Evolutionary conservation across 2,329 filamentous ascomycete species (phyloP).

Genomic region (Claviceps pazoutovae): DNA sequence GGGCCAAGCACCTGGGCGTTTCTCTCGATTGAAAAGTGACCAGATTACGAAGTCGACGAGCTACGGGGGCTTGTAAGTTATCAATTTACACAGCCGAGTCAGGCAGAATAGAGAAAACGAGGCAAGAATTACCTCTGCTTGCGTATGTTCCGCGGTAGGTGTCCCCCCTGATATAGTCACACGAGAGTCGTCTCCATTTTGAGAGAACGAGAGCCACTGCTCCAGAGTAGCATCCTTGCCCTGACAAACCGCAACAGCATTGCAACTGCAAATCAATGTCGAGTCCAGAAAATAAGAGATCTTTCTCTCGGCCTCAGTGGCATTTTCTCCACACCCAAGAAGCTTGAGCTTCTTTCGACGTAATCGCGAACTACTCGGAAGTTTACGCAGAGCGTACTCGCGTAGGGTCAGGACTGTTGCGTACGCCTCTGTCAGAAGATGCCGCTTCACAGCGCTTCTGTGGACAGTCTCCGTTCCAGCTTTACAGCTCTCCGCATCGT

Average conservation of each 20-base stretch:
- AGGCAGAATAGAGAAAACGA: not conserved
- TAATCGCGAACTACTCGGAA: slow-evolving; percentile 53
- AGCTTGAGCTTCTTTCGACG: slow-evolving; percentile 41
- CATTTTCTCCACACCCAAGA: slow-evolving; percentile 21
- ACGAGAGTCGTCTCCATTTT: slow-evolving; percentile 44
- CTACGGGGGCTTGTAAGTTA: slow-evolving; percentile 25
- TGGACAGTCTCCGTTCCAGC: not conserved
- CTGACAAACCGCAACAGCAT: slow-evolving; percentile 11
- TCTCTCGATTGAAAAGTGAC: slow-evolving; percentile 53
- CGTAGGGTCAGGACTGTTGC: slow-evolving; percentile 50
- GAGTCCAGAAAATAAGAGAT: slow-evolving; percentile 52
- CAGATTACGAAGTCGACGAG: slow-evolving; percentile 67
- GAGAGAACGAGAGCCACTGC: slow-evolving; percentile 48
- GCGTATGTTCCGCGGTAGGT: slow-evolving; percentile 34
- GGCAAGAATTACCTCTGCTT: slow-evolving; percentile 41
- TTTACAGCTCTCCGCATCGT: slow-evolving; percentile 6
- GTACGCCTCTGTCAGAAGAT: slow-evolving; percentile 58
- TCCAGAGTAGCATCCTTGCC: slow-evolving; percentile 30
- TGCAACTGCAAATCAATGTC: slow-evolving; percentile 47
- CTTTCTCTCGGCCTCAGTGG: slow-evolving; percentile 21
- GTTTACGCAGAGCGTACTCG: slow-evolving; percentile 50
- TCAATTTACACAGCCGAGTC: not conserved
- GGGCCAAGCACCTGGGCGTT: slow-evolving; percentile 33
- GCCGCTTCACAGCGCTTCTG: slow-evolving; percentile 30
- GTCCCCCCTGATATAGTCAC: slow-evolving; percentile 36